These are phyloP conservation scores for Xylariaceae sp. DNA, from an alignment of 2,329 filamentous ascomycete genomes.

Conservation along the genomic window DNA sequence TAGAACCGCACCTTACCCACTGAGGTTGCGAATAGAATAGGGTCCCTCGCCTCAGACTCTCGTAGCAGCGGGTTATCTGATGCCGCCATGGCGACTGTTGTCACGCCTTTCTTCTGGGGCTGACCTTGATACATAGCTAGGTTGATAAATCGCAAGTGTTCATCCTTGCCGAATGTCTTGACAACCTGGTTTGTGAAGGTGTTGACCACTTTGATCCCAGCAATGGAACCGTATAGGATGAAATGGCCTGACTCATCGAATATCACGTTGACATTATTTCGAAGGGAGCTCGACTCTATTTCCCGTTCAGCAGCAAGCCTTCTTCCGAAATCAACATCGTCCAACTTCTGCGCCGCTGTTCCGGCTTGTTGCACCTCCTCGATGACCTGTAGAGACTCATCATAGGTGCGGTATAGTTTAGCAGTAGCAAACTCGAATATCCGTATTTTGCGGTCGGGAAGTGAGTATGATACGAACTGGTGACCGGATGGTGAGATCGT, in stretches of 20 bases:
- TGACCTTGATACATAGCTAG: constrained; percentile 89
- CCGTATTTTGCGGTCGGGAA: constrained; percentile 88
- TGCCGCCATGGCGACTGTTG: constrained; percentile 95
- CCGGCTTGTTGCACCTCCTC: constrained; percentile 97
- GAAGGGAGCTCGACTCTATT: constrained; percentile 63
- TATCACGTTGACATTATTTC: constrained; percentile 73
- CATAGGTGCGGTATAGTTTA: constrained; percentile 87
- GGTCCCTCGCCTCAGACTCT: constrained; percentile 85
- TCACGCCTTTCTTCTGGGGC: constrained; percentile 86
- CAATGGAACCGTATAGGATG: constrained; percentile 85
- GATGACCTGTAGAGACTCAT: constrained; percentile 84
- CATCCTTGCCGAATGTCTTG: constrained; percentile 84
- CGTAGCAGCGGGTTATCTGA: constrained; percentile 88
- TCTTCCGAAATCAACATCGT: constrained; percentile 87
- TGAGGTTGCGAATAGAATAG: constrained; percentile 79
- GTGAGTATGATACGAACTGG: constrained; percentile 82
- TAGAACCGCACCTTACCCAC: constrained; percentile 90
- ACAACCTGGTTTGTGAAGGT: constrained; percentile 90
- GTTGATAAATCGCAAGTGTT: constrained; percentile 78
- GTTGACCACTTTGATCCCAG: constrained; percentile 93
- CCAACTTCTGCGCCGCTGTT: constrained; percentile 71
- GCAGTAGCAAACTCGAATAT: constrained; percentile 88
- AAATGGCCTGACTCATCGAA: constrained; percentile 98
- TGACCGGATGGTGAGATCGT: constrained; percentile 81
- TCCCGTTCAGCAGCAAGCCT: constrained; percentile 82